Conservation (phyloP, 495 filamentous ascomycete genomes). For the Hyaloscypha hepaticicola region DNA sequence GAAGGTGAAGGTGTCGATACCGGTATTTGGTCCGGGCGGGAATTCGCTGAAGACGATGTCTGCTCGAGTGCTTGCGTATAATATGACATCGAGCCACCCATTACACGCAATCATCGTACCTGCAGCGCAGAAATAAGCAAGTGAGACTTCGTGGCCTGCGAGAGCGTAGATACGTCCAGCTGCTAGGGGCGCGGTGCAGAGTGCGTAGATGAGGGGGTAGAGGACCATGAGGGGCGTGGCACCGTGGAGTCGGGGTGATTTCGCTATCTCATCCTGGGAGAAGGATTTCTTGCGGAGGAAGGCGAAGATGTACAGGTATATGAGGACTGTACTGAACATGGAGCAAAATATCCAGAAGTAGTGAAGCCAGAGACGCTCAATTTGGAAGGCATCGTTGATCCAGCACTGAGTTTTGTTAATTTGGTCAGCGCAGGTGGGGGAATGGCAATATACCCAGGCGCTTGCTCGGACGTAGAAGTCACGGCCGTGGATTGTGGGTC, state of each 20-base stretch:
- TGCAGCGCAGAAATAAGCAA: slow-evolving; percentile 64
- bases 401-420: slow-evolving; percentile 57
- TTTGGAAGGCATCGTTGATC: slow-evolving; percentile 61
- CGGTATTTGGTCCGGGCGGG: slow-evolving; percentile 40
- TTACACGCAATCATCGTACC: slow-evolving; percentile 73
- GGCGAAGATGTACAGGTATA: slow-evolving; percentile 66
- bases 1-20: slow-evolving; percentile 48
- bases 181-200: slow-evolving; percentile 71
- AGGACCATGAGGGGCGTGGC: slow-evolving; percentile 69
- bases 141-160: slow-evolving; percentile 49
- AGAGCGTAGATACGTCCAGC: slow-evolving; percentile 66
- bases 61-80: slow-evolving; percentile 70
- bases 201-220: slow-evolving; percentile 71
- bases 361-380: slow-evolving; percentile 66
- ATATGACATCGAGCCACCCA: slow-evolving; percentile 69
- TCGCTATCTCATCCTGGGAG: neutral
- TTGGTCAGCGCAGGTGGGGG: slow-evolving; percentile 18
- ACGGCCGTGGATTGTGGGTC: slow-evolving; percentile 48
- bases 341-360: slow-evolving; percentile 79
- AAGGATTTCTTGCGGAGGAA: slow-evolving; percentile 42
- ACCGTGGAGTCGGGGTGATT: slow-evolving; percentile 29
- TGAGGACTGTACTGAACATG: slow-evolving; percentile 59
- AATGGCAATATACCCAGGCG: slow-evolving; percentile 54
- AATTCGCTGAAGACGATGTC: slow-evolving; percentile 48
- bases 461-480: slow-evolving; percentile 62